These are phyloP conservation scores for Chrysoporthe cubensis DNA, from an alignment of 2,329 filamentous ascomycete genomes.

Conservation along the genomic window DNA sequence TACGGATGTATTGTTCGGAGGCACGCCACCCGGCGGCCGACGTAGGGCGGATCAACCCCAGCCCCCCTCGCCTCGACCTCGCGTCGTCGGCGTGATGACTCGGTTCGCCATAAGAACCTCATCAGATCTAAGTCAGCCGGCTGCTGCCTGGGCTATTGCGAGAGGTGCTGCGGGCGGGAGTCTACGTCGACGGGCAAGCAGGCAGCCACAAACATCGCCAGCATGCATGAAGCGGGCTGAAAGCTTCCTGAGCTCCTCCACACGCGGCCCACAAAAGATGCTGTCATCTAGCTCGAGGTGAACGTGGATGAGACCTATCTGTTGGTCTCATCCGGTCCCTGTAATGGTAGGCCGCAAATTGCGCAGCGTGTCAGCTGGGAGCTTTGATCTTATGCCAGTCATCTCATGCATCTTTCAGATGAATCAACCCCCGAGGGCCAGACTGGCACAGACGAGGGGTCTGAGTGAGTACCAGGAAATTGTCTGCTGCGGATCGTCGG, in stretches of 20 bases:
- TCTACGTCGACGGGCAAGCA: neutral
- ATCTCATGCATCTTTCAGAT: neutral
- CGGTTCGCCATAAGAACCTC: neutral
- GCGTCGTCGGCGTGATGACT: neutral
- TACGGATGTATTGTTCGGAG: neutral
- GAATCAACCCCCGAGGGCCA: neutral
- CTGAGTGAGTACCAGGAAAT: too few species aligned
- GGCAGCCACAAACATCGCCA: neutral
- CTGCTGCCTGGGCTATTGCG: neutral
- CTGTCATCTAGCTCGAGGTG: neutral
- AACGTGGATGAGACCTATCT: neutral
- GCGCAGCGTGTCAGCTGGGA: neutral
- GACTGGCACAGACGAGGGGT: neutral
- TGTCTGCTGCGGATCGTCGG: constrained; percentile 2
- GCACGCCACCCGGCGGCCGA: neutral
- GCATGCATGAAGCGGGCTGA: neutral
- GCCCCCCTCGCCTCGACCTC: neutral
- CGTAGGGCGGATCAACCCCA: neutral
- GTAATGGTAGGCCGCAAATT: neutral
- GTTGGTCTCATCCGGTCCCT: neutral
- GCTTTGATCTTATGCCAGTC: neutral
- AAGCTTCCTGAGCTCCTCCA: neutral
- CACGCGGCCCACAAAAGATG: too few species aligned
- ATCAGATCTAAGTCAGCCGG: neutral
- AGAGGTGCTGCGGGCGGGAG: too few species aligned